Percentiles rank a stretch among this genome's conserved stretches.
phyloP scores from a whole-genome alignment of 177 flowering plant species.

The Vitis hybrid region DNA sequence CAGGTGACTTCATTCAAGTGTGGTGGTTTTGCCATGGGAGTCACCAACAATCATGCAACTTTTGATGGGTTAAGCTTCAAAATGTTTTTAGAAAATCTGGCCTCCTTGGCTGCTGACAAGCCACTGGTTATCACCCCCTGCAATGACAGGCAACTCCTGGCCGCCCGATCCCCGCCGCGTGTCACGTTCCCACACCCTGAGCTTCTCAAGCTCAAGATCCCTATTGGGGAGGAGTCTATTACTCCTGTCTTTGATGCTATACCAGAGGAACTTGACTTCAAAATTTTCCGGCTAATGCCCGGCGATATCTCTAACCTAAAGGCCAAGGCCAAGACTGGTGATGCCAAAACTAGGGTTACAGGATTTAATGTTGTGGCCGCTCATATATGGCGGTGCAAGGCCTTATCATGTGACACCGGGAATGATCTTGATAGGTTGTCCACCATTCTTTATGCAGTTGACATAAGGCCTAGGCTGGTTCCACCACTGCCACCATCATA shows the following conservation, averaged over 20 bases:
- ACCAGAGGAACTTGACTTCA: slow-evolving; percentile 39
- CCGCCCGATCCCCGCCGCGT: slow-evolving; percentile 65
- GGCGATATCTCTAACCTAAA: slow-evolving; percentile 42
- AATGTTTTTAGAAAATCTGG: slow-evolving; percentile 55
- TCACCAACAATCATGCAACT: slow-evolving; percentile 47
- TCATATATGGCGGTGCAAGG: slow-evolving; percentile 69
- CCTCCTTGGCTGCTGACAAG: slow-evolving; percentile 45
- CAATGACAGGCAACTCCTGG: slow-evolving; percentile 51
- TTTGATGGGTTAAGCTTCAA: slow-evolving; percentile 65
- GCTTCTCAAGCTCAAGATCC: slow-evolving; percentile 32
- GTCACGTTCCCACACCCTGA: slow-evolving; percentile 70
- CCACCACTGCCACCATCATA: slow-evolving; percentile 58
- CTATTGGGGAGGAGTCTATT: slow-evolving; percentile 4
- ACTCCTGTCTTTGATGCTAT: slow-evolving; percentile 32
- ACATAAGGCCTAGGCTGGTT: slow-evolving; percentile 44
- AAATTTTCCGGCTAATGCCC: slow-evolving; percentile 40
- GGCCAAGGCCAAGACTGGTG: slow-evolving; percentile 35
- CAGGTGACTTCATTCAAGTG: slow-evolving; percentile 77
- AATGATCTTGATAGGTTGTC: slow-evolving; percentile 26
- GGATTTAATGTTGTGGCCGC: slow-evolving; percentile 67
- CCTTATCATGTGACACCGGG: slow-evolving; percentile 25
- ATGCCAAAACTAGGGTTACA: slow-evolving; percentile 14
- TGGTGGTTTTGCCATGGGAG: slow-evolving; percentile 71
- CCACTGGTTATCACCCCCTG: slow-evolving; percentile 44
- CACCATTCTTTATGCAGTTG: slow-evolving; percentile 59